phyloP scores from a whole-genome alignment of 768 basidiomycete species.

The Holtermanniella nyarrowii region DNA sequence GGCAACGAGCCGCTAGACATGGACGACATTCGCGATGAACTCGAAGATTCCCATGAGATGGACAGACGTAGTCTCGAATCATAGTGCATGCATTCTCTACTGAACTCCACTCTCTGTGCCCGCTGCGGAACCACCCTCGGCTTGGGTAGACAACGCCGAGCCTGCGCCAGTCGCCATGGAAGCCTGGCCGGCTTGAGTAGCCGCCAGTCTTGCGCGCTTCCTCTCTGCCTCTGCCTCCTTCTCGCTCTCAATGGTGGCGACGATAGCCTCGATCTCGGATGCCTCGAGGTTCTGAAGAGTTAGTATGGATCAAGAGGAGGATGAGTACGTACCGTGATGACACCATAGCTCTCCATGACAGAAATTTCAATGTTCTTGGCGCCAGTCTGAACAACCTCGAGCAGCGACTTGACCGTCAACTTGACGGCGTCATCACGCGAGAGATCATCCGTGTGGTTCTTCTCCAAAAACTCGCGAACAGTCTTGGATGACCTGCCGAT shows the following conservation, averaged over 20 bases:
- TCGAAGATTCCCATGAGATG: not conserved
- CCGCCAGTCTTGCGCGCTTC: conserved; percentile 80
- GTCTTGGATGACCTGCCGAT: conserved; percentile 98
- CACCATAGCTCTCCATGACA: conserved; percentile 90
- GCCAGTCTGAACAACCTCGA: conserved; percentile 99
- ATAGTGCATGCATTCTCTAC: conserved; percentile 6
- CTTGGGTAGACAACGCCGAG: conserved; percentile 1
- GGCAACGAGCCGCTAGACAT: not conserved
- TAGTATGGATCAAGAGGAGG: not conserved
- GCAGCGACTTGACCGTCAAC: conserved; percentile 82
- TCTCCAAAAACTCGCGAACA: conserved; percentile 95
- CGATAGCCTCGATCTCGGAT: conserved; percentile 80
- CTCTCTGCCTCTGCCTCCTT: conserved; percentile 96
- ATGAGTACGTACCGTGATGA: conserved; percentile 62
- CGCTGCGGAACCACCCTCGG: conserved; percentile 13
- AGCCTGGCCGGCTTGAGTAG: conserved; percentile 48
- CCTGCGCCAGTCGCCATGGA: conserved; percentile 22
- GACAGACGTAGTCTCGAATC: not conserved
- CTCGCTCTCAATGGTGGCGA: conserved; percentile 86
- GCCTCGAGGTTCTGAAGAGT: conserved; percentile 64
- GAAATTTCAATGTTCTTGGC: conserved; percentile 99
- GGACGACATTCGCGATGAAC: not conserved
- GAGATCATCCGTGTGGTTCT: conserved; percentile 89
- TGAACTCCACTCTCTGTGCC: conserved; percentile 19
- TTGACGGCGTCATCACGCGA: conserved; percentile 83